Conservation (phyloP, 2,329 filamentous ascomycete genomes). For the Sporothrix euskadiensis region DNA sequence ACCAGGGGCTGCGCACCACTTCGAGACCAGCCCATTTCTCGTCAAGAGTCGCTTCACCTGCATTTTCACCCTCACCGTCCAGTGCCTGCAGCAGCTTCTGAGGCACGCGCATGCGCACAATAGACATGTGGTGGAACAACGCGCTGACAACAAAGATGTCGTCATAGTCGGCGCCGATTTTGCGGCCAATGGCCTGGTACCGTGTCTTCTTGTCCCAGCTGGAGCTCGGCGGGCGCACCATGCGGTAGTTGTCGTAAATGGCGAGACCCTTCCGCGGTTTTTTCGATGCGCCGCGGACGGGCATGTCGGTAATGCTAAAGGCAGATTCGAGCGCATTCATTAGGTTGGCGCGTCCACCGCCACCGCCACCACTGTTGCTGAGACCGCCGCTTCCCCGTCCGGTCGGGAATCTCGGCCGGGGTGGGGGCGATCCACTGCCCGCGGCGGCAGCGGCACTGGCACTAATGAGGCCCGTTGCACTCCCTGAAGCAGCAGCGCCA, state of each 20-base stretch:
- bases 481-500: neutral
- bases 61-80: slow-evolving; percentile 46
- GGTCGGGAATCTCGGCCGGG: neutral
- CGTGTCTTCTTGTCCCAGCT: slow-evolving; percentile 62
- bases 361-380: neutral
- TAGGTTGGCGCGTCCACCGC: slow-evolving; percentile 5
- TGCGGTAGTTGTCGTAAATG: slow-evolving; percentile 65
- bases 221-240: slow-evolving; percentile 57
- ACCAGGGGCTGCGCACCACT: slow-evolving; percentile 62
- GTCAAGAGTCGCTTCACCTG: slow-evolving; percentile 28
- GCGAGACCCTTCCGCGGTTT: slow-evolving; percentile 57
- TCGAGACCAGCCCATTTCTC: slow-evolving; percentile 42
- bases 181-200: slow-evolving; percentile 59
- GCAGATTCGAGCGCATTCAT: slow-evolving; percentile 14
- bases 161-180: slow-evolving; percentile 51
- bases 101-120: slow-evolving; percentile 62
- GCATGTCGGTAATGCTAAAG: slow-evolving; percentile 4
- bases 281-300: slow-evolving; percentile 38
- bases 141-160: slow-evolving; percentile 63
- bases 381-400: neutral
- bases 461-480: neutral
- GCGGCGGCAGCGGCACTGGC: neutral
- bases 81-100: slow-evolving; percentile 54
- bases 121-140: slow-evolving; percentile 61
- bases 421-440: neutral